phyloP scores from a whole-genome alignment of 2,329 filamentous ascomycete species.

The Pseudogymnoascus verrucosus region DNA sequence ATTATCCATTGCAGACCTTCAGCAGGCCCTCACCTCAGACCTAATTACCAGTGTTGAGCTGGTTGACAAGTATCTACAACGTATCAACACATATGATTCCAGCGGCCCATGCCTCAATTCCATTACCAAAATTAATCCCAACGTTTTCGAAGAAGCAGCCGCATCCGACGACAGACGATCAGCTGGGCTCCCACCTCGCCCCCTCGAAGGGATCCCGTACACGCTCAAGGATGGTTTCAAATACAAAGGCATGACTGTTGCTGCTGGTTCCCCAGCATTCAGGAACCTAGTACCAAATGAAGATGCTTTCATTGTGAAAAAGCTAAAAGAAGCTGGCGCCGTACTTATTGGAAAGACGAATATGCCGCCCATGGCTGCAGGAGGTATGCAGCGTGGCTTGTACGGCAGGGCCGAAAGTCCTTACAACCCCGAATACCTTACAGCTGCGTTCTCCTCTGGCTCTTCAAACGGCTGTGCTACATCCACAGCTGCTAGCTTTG shows the following conservation, averaged over 20 bases:
- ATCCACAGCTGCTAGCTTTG: slow-evolving; percentile 42
- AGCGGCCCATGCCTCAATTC: slow-evolving; percentile 36
- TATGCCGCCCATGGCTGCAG: slow-evolving; percentile 52
- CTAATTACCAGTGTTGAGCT: slow-evolving; percentile 37
- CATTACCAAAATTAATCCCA: slow-evolving; percentile 39
- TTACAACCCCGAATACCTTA: slow-evolving; percentile 45
- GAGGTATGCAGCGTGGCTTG: slow-evolving; percentile 48
- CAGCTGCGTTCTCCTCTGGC: slow-evolving; percentile 48
- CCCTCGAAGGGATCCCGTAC: slow-evolving; percentile 48
- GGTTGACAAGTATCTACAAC: slow-evolving; percentile 37
- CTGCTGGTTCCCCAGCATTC: slow-evolving; percentile 48
- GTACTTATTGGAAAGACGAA: slow-evolving; percentile 49
- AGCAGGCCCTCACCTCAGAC: slow-evolving; percentile 33
- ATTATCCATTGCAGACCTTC: slow-evolving; percentile 38
- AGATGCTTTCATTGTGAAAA: slow-evolving; percentile 43
- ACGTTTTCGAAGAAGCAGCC: slow-evolving; percentile 38
- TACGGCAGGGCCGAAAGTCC: slow-evolving; percentile 50
- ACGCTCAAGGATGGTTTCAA: slow-evolving; percentile 52
- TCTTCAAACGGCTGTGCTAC: slow-evolving; percentile 50
- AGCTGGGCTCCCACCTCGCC: slow-evolving; percentile 28
- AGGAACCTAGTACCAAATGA: slow-evolving; percentile 39
- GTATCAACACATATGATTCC: slow-evolving; percentile 40
- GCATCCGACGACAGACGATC: slow-evolving; percentile 39
- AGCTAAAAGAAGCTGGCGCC: slow-evolving; percentile 40
- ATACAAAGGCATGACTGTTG: slow-evolving; percentile 43